Evolutionary conservation across 1,284 basidiomycete species (phyloP).

Genomic region (Boletus austroedulis): DNA sequence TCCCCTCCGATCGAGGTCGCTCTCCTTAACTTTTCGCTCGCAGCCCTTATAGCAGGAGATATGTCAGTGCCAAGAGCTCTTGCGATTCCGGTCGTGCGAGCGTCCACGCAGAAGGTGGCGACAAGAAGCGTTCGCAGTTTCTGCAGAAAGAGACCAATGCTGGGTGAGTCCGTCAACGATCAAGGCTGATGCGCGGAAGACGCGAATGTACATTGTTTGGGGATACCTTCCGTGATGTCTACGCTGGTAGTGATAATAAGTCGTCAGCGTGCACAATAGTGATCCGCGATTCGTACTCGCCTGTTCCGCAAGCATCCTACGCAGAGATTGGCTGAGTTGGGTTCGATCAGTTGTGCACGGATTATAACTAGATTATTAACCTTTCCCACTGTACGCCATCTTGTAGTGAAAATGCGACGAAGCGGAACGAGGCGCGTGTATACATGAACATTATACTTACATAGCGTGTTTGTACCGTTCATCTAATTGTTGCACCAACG

Average conservation of each 20-base stretch:
- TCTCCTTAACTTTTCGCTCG: conserved; percentile 49
- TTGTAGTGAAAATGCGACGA: no score
- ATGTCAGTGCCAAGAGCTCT: conserved; percentile 84
- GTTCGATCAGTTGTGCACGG: conserved; percentile 71
- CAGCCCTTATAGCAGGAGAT: conserved; percentile 58
- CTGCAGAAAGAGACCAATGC: conserved; percentile 92
- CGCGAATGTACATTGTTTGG: conserved; percentile 76
- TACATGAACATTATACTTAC: no score
- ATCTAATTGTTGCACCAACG: no score
- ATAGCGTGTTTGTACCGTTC: no score
- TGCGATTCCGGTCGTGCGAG: conserved; percentile 87
- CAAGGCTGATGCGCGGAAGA: not conserved
- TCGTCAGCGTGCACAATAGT: conserved; percentile 4
- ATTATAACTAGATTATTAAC: no score
- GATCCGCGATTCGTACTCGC: conserved; percentile 39
- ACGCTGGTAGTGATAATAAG: conserved; percentile 48
- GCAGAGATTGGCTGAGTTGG: conserved; percentile 96
- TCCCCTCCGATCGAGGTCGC: conserved; percentile 38
- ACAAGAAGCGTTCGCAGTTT: conserved; percentile 95
- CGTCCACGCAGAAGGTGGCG: conserved; percentile 88
- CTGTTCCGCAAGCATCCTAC: conserved; percentile 89
- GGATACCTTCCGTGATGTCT: conserved; percentile 98
- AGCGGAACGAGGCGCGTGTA: no score
- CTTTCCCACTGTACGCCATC: no score
- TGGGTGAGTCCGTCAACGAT: conserved; percentile 27